These are phyloP conservation scores for Calonectria pteridis DNA, from an alignment of 2,329 filamentous ascomycete genomes.

Conservation along the genomic window DNA sequence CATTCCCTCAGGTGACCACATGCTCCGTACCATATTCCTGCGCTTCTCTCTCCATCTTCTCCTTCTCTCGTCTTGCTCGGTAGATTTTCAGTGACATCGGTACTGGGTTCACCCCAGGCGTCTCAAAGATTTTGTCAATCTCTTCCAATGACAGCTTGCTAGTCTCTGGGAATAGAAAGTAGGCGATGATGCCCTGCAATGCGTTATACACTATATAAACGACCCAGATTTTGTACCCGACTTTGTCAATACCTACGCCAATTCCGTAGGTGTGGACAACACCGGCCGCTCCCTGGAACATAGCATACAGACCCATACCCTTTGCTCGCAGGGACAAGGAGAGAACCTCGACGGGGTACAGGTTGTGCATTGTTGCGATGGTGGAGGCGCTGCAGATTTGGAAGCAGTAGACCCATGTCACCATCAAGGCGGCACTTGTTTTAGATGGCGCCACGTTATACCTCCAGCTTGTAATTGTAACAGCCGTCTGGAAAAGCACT, in stretches of 20 bases:
- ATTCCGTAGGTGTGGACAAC: conserved; percentile 41
- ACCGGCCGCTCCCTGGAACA: conserved; percentile 40
- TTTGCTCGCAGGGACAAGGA: conserved; percentile 38
- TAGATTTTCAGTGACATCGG: conserved; percentile 22
- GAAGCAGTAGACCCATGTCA: conserved; percentile 38
- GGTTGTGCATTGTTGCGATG: conserved; percentile 42
- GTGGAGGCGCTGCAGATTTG: conserved; percentile 41
- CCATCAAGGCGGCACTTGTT: conserved; percentile 24
- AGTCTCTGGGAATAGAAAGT: conserved; percentile 40
- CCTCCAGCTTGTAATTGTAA: conserved; percentile 41
- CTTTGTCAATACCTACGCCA: conserved; percentile 33
- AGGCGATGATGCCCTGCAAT: conserved; percentile 32
- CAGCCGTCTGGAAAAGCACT: conserved; percentile 32
- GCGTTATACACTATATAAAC: conserved; percentile 39
- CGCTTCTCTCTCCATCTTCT: conserved; percentile 8
- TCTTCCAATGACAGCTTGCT: conserved; percentile 39
- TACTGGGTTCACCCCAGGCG: conserved; percentile 19
- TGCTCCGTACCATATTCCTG: not conserved
- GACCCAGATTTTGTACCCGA: conserved; percentile 41
- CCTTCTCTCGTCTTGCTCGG: conserved; percentile 14
- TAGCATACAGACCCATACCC: conserved; percentile 40
- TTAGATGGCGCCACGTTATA: conserved; percentile 1
- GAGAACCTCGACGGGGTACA: conserved; percentile 40
- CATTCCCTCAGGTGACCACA: not conserved
- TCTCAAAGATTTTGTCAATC: conserved; percentile 42